Conservation (phyloP, 2,329 filamentous ascomycete species). For the Karstenula rhodostoma region DNA sequence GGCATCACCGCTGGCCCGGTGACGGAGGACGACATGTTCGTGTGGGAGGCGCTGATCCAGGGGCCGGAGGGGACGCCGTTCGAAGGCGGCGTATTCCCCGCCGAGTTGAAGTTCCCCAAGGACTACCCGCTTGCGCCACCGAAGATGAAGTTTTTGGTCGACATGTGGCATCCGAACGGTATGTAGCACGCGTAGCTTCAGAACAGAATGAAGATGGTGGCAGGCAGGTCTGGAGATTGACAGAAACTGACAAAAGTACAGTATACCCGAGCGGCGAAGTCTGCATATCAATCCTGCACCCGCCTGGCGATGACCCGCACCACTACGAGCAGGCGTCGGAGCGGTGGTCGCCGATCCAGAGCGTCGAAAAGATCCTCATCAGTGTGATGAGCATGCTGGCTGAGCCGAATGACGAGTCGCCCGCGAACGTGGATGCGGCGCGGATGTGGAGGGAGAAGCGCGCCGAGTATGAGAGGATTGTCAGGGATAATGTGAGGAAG, state of each 20-base stretch:
- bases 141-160: conserved; percentile 83
- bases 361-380: conserved; percentile 90
- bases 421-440: conserved; percentile 94
- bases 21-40: conserved; percentile 91
- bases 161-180: conserved; percentile 94
- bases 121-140: conserved; percentile 90
- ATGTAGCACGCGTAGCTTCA: conserved; percentile 34
- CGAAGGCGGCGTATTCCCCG: conserved; percentile 93
- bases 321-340: conserved; percentile 92
- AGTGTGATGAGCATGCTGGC: conserved; percentile 92
- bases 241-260: conserved; percentile 37
- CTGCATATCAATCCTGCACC: conserved; percentile 97
- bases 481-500: conserved; percentile 64
- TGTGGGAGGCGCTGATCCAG: conserved; percentile 96
- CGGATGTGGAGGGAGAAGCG: conserved; percentile 83
- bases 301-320: conserved; percentile 91
- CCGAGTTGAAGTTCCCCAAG: conserved; percentile 80
- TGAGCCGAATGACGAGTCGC: conserved; percentile 92
- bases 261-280: conserved; percentile 87
- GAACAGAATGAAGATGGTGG: neutral
- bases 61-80: conserved; percentile 96
- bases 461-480: conserved; percentile 79
- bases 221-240: neutral
- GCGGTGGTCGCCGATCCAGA: conserved; percentile 94
- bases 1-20: conserved; percentile 95